Base-by-base conservation (phyloP, 306 rosid genomes). In the Quercus alba region DNA sequence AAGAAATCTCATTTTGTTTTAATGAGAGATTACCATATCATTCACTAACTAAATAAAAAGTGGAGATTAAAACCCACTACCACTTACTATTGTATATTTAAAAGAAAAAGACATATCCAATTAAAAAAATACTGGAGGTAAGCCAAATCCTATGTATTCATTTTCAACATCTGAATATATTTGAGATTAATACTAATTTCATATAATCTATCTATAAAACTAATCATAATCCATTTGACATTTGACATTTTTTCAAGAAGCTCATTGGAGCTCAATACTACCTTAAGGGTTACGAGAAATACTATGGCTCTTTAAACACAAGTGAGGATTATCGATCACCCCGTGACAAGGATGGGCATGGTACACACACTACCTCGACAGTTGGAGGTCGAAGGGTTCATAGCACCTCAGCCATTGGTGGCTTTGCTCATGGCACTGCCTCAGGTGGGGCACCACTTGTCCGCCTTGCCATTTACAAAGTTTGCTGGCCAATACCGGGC, bases 261-360 rank as follows among this genome's bases (percentile, higher is more conserved):
- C 76, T 95, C 23, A 88, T 95, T 5, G 99, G 99, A 76, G 96
- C 96, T 5, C 75, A 97, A 3, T 95, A 91, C 85, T 95, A 95
- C 82, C 56, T 93, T 41, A 85, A 82, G 7, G 92, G 96, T n/a
- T 95, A 87, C 35, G 86, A 93, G 66, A 23, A 26, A 18, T 0
- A 3, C 26, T 87, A 33, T 4, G 99, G 99, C 2, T 77, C 84
- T 54, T 70, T 95, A 44, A 81, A 95, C 70, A 84, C 81, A 73
- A 38, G 84, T 0, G 86, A 84, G n/a, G 99, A 95, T 75, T 90
- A 83, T 78, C 84, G 78, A 51, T 95, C 99, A 56, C 86, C 94
- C 0, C 92, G 99, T 4, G 99, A 95, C 85, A 87, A 77, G 80
- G 98, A 93, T 21, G 99, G 99, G 7, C 99, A 95, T 2, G 99